These are phyloP conservation scores for Mariannaea sp. DNA, from an alignment of 2,329 filamentous ascomycete genomes.

Conservation along the genomic window DNA sequence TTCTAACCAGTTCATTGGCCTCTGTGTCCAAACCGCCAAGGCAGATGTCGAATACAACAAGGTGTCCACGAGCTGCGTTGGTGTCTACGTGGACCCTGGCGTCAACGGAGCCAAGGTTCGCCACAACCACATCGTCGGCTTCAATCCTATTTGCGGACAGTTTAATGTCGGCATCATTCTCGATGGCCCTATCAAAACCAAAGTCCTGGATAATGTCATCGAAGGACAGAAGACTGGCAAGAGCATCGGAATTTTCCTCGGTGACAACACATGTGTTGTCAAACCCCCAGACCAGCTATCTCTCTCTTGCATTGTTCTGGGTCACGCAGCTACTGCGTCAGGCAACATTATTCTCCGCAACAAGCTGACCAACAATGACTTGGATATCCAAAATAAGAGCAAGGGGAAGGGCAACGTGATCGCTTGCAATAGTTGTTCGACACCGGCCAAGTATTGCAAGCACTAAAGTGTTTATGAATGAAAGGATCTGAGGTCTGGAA, in stretches of 20 bases:
- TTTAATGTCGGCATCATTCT: conserved; percentile 35
- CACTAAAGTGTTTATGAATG: no score
- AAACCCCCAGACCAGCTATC: neutral
- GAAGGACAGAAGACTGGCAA: conserved; percentile 29
- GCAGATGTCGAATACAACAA: conserved; percentile 42
- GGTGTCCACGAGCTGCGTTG: conserved; percentile 40
- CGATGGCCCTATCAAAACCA: conserved; percentile 35
- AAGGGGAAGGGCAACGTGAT: conserved; percentile 32
- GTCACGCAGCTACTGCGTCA: conserved; percentile 23
- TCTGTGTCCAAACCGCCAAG: conserved; percentile 43
- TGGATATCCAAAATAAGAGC: conserved; percentile 31
- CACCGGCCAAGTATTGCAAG: neutral
- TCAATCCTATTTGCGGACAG: conserved; percentile 21
- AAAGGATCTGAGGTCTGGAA: no score
- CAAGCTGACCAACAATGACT: conserved; percentile 37
- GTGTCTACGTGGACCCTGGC: conserved; percentile 42
- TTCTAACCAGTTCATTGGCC: conserved; percentile 38
- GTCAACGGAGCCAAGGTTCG: conserved; percentile 38
- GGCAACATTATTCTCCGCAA: conserved; percentile 40
- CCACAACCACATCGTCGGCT: conserved; percentile 37
- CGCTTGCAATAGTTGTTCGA: conserved; percentile 33
- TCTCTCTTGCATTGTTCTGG: conserved; percentile 23
- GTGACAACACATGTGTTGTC: conserved; percentile 32
- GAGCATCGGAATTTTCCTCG: conserved; percentile 31
- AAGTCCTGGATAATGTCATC: conserved; percentile 38